Evolutionary conservation across 495 filamentous ascomycete genomes (phyloP).

Genomic region (Hypoxylon fuscum): DNA sequence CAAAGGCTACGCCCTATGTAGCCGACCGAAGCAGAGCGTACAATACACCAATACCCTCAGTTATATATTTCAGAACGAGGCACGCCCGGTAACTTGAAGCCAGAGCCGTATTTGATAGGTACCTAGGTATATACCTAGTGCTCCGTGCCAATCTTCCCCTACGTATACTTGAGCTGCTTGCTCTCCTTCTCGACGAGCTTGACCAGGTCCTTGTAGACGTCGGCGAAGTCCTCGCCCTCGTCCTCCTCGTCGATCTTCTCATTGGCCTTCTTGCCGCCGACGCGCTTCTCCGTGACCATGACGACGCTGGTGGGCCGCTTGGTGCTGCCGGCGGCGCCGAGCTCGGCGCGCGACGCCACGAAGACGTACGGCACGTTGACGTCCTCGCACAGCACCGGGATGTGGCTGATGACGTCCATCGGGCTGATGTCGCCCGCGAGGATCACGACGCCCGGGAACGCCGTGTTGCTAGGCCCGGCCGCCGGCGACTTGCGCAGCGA

Average conservation of each 20-base stretch:
- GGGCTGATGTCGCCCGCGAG: conserved; percentile 97
- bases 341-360: conserved; percentile 84
- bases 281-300: conserved; percentile 73
- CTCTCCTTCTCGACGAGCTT: conserved; percentile 78
- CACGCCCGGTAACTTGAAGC: conserved; percentile 11
- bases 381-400: conserved; percentile 97
- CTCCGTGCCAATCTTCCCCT: conserved; percentile 6
- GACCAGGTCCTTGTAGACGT: conserved; percentile 74
- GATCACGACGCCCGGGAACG: conserved; percentile 79
- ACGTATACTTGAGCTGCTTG: conserved; percentile 46
- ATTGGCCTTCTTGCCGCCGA: conserved; percentile 56
- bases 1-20: conserved; percentile 34
- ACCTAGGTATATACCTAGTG: conserved; percentile 8
- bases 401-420: conserved; percentile 96
- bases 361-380: conserved; percentile 95
- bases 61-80: conserved; percentile 16
- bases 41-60: conserved; percentile 23
- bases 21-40: conserved; percentile 36
- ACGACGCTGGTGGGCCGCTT: conserved; percentile 96
- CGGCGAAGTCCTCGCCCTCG: conserved; percentile 70
- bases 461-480: conserved; percentile 59
- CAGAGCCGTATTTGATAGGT: background rate
- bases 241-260: conserved; percentile 57
- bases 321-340: conserved; percentile 89
- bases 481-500: conserved; percentile 86